Conservation (phyloP, 2,329 filamentous ascomycete species). For the Xylaria sp. region DNA sequence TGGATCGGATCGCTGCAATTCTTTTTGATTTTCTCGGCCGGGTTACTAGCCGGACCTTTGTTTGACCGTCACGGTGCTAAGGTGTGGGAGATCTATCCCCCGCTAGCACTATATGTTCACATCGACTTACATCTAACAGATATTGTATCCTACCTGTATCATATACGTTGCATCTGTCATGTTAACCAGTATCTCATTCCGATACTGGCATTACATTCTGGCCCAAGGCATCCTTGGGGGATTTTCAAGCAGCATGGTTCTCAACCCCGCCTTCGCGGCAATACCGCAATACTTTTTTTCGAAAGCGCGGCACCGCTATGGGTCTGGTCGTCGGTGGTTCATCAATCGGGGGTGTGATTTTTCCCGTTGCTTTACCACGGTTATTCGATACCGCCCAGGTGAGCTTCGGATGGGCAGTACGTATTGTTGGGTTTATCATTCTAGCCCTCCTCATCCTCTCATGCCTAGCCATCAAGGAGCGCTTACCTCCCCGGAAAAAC, state of each 20-base stretch:
- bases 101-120: too few relatives aligned
- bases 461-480: not conserved
- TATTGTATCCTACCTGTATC: conserved; percentile 1
- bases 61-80: conserved; percentile 14
- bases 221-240: conserved; percentile 12
- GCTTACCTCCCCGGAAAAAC: conserved; percentile 12
- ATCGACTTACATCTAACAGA: too few relatives aligned
- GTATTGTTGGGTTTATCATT: conserved; percentile 52
- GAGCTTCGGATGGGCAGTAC: conserved; percentile 55
- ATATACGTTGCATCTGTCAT: conserved; percentile 13
- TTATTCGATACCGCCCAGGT: conserved; percentile 47
- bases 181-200: not conserved
- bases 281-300: conserved; percentile 10
- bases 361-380: conserved; percentile 53
- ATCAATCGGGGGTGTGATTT: conserved; percentile 52
- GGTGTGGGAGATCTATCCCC: not conserved
- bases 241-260: conserved; percentile 1
- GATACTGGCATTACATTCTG: conserved; percentile 14
- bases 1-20: conserved; percentile 6
- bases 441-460: conserved; percentile 48
- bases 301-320: conserved; percentile 43
- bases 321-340: conserved; percentile 47
- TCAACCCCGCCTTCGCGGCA: conserved; percentile 4
- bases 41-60: not conserved
- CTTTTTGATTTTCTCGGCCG: not conserved